Conservation (phyloP, 164 flowering plant species). For the Aristolochia californica region DNA sequence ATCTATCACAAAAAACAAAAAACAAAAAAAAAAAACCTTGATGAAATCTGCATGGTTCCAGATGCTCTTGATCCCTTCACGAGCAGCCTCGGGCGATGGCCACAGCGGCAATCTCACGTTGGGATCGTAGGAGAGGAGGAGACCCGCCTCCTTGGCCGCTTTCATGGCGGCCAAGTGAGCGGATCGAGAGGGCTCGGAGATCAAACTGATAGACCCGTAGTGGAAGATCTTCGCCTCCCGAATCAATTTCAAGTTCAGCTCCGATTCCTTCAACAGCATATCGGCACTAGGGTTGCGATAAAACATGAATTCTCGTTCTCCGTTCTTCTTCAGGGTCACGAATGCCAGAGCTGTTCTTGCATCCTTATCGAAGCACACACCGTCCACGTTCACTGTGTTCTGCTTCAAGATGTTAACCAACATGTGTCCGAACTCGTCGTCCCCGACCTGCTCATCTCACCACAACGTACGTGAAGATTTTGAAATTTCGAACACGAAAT, state of each 20-base stretch:
- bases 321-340: constrained; percentile 29
- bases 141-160: constrained; percentile 27
- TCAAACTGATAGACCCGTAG: constrained; percentile 37
- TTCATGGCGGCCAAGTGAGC: constrained; percentile 32
- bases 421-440: constrained; percentile 44
- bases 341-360: constrained; percentile 46
- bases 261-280: constrained; percentile 31
- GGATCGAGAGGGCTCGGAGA: constrained; percentile 31
- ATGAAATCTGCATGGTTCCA: constrained; percentile 69
- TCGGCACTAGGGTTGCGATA: constrained; percentile 43
- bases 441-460: constrained; percentile 25
- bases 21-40: constrained; percentile 36
- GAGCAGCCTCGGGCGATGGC: constrained; percentile 59
- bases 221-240: constrained; percentile 29
- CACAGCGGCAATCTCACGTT: constrained; percentile 48
- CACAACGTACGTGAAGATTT: not conserved
- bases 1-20: not conserved
- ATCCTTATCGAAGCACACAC: constrained; percentile 25
- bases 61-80: constrained; percentile 54
- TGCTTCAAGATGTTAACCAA: constrained; percentile 31
- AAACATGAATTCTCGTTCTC: constrained; percentile 43
- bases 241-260: constrained; percentile 24
- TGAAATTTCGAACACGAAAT: not conserved
- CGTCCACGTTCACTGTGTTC: constrained; percentile 25
- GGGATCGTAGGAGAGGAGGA: constrained; percentile 37